Base-by-base conservation (phyloP, 352 stramenopile species). In the Phytophthora rubi region DNA sequence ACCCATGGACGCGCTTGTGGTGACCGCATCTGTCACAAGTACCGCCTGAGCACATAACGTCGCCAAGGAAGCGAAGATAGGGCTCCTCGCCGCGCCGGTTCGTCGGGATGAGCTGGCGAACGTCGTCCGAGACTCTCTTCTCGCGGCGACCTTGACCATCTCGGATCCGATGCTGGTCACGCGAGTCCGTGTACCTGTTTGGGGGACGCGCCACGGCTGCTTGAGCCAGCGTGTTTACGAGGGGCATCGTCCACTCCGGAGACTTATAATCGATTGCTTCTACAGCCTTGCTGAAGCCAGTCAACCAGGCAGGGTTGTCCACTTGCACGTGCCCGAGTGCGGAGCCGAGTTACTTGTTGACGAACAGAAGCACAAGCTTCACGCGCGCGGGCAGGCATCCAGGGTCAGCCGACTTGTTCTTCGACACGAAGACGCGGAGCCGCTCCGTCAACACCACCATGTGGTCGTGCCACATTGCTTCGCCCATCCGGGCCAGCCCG, bases 361-460 rank as follows among this genome's bases (percentile, higher is more conserved):
- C 48, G 47, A 55, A 72, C 5, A 60, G 42, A 0, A 65, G 53
- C 0, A 45, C 32, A 0, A 68, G 33, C 15, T 52, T 45, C 26
- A 72, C 51, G 5, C 58, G 65, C 0, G 42, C 4, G 0, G 49
- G 37, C 6, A 56, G 15, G 16, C 49, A 8, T 1, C 3, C 42
- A 2, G 58, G 52, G 10, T 68, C 59, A 0, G 65, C 65, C 0
- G 58, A 73, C 53, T 73, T 73, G 65, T 68, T 73, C 23, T 26
- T 26, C 23, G 23, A 26, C 1, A 26, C 23, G 23, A 26, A 26
- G 1, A 26, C 23, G 23, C 53, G 58, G 64, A 5, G 53, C 15
- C 23, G 23, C 23, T 26, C 23, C 23, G 23, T 26, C 23, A 26
- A 26, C 23, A 26, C 23, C 2, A 26, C 1, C 2, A 26, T 26